Conservation (phyloP, 2,329 filamentous ascomycete species). For the Venturia effusa region DNA sequence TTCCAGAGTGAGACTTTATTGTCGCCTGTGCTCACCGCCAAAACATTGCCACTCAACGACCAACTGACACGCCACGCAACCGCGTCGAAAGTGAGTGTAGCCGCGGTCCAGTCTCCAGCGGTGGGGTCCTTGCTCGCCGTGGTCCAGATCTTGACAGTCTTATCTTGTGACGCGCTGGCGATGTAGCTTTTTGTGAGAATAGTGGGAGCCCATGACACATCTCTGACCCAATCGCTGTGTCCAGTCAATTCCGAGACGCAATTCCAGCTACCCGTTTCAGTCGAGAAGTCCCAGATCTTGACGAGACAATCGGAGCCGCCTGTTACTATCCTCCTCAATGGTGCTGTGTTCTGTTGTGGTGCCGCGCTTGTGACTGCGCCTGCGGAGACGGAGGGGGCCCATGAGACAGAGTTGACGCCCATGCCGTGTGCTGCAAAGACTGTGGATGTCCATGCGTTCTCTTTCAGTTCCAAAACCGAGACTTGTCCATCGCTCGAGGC, state of each 20-base stretch:
- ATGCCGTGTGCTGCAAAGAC: slow-evolving; percentile 87
- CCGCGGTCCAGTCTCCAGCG: slow-evolving; percentile 63
- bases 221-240: slow-evolving; percentile 92
- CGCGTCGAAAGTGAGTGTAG: slow-evolving; percentile 76
- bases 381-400: slow-evolving; percentile 77
- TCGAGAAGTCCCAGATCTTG: slow-evolving; percentile 84
- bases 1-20: slow-evolving; percentile 98
- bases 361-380: slow-evolving; percentile 69
- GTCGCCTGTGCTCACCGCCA: slow-evolving; percentile 86
- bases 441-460: slow-evolving; percentile 82
- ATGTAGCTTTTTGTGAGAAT: slow-evolving; percentile 95
- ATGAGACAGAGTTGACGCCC: slow-evolving; percentile 91
- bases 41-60: slow-evolving; percentile 92
- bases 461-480: slow-evolving; percentile 90
- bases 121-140: slow-evolving; percentile 23
- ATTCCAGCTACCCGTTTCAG: slow-evolving; percentile 21
- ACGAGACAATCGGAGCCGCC: slow-evolving; percentile 89
- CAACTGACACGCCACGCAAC: slow-evolving; percentile 95
- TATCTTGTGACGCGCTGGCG: slow-evolving; percentile 88
- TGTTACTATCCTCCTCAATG: slow-evolving; percentile 78
- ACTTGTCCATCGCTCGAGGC: slow-evolving; percentile 91
- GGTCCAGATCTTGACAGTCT: slow-evolving; percentile 97
- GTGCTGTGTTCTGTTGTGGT: neutral
- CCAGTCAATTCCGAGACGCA: slow-evolving; percentile 58
- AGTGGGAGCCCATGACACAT: slow-evolving; percentile 94